These are phyloP conservation scores for Nannizziopsis barbatae DNA, from an alignment of 2,329 filamentous ascomycete genomes.

Conservation along the genomic window DNA sequence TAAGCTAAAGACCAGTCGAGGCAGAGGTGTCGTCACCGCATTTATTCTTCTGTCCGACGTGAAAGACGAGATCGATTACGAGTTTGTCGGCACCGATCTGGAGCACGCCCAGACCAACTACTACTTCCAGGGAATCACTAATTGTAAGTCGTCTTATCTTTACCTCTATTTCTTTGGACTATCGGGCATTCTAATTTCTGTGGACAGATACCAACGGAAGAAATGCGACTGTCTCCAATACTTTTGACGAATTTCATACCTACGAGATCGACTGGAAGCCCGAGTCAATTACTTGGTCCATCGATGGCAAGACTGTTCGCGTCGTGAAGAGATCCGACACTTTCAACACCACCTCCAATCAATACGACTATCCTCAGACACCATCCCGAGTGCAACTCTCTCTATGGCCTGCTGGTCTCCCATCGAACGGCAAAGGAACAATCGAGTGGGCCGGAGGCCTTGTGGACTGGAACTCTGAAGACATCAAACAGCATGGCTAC, in stretches of 20 bases:
- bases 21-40: conserved; percentile 82
- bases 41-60: conserved; percentile 93
- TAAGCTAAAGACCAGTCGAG: conserved; percentile 71
- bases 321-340: conserved; percentile 65
- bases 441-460: conserved; percentile 82
- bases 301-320: conserved; percentile 70
- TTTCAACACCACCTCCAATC: conserved; percentile 71
- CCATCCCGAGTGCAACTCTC: conserved; percentile 85
- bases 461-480: conserved; percentile 72
- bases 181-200: neutral
- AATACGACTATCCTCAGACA: conserved; percentile 82
- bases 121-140: conserved; percentile 87
- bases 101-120: conserved; percentile 79
- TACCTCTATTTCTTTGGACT: neutral
- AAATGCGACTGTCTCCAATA: conserved; percentile 59
- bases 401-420: conserved; percentile 83
- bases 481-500: conserved; percentile 76
- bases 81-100: conserved; percentile 77
- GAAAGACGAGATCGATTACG: conserved; percentile 97
- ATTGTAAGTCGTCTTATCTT: conserved; percentile 53
- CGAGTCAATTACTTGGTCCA: conserved; percentile 71
- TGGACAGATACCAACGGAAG: conserved; percentile 60
- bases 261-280: conserved; percentile 92
- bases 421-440: conserved; percentile 69
- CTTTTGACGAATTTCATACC: conserved; percentile 67